A percentile compares a stretch with the other conserved stretches of the same genome.
Conservation (phyloP, 129 eudicot genomes). For the Saussurea involucrata region DNA sequence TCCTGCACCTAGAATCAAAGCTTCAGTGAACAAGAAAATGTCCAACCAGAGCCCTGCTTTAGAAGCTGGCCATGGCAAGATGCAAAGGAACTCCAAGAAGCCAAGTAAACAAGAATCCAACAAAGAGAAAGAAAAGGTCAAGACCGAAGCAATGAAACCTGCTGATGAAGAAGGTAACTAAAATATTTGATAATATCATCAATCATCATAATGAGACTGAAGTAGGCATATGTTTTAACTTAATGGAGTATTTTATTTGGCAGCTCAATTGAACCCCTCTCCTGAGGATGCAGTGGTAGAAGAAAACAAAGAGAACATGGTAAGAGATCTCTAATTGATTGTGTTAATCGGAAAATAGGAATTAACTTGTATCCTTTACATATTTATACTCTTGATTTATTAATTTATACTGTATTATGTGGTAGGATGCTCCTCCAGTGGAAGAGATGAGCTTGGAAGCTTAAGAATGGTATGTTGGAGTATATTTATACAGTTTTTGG, state of each 20-base stretch:
- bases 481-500: background rate
- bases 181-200: background rate
- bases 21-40: slow-evolving; percentile 33
- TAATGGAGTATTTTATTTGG: background rate
- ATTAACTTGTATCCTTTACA: background rate
- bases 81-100: slow-evolving; percentile 46
- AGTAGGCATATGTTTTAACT: background rate
- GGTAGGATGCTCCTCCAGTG: slow-evolving; percentile 44
- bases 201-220: background rate
- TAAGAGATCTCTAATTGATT: slow-evolving; percentile 8
- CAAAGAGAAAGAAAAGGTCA: slow-evolving; percentile 34
- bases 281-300: slow-evolving; percentile 32
- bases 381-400: background rate
- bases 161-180: slow-evolving; percentile 48
- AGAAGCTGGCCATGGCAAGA: slow-evolving; percentile 21
- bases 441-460: slow-evolving; percentile 46
- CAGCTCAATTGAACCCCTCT: slow-evolving; percentile 31
- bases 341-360: background rate
- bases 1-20: slow-evolving; percentile 26
- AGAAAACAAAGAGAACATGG: slow-evolving; percentile 89
- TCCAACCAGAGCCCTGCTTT: slow-evolving; percentile 16
- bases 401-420: background rate
- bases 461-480: slow-evolving; percentile 13
- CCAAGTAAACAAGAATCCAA: slow-evolving; percentile 35
- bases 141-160: slow-evolving; percentile 42